Evolutionary conservation across 2,329 filamentous ascomycete genomes (phyloP).

Genomic region (Bipolaris oryzae): DNA sequence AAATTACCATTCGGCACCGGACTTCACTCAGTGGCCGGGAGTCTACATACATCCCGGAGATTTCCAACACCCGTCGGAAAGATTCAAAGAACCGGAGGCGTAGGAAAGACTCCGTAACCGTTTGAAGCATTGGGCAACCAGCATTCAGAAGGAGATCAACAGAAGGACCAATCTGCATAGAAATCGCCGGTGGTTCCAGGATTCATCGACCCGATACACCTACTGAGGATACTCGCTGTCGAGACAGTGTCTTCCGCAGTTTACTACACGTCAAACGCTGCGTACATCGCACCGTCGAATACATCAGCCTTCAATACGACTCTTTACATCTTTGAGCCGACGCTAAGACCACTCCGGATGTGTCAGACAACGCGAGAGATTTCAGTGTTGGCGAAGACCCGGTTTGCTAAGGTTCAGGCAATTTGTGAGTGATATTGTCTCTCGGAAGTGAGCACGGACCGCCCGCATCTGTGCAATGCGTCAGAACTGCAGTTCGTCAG

Average conservation of each 20-base stretch:
- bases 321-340: too few relatives aligned
- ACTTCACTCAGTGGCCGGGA: conserved; percentile 30
- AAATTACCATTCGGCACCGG: conserved; percentile 8
- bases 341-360: too few relatives aligned
- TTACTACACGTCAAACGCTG: conserved; percentile 19
- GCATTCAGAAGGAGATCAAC: conserved; percentile 2
- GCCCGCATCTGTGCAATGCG: conserved; percentile 26
- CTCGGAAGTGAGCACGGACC: conserved; percentile 29
- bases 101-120: conserved; percentile 29
- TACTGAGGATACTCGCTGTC: conserved; percentile 5
- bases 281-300: conserved; percentile 1
- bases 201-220: conserved; percentile 6
- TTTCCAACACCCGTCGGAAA: conserved; percentile 23
- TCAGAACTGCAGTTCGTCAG: conserved; percentile 20
- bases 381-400: too few relatives aligned
- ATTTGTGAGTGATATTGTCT: conserved; percentile 4
- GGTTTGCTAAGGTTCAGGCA: conserved; percentile 1
- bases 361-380: too few relatives aligned
- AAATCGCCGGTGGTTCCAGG: conserved; percentile 10
- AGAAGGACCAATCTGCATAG: conserved; percentile 8
- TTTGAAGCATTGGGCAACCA: conserved; percentile 18
- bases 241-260: conserved; percentile 18
- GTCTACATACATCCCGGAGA: conserved; percentile 33
- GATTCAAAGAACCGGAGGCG: conserved; percentile 21
- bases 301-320: background rate